Evolutionary conservation across 257 asterid species (phyloP).

Genomic region (Plantago elongata): DNA sequence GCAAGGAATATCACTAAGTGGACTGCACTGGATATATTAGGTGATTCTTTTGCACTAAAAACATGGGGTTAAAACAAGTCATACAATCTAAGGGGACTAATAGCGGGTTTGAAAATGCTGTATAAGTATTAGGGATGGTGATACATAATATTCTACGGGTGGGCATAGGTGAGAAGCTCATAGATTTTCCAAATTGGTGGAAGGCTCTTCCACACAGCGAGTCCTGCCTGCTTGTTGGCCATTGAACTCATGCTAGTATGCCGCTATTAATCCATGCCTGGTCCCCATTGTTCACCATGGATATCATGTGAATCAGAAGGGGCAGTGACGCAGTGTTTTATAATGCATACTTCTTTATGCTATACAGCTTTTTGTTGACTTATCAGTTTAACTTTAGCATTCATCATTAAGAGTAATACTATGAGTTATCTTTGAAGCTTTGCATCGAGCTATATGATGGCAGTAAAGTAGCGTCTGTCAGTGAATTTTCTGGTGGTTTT

Average conservation of each 20-base stretch:
- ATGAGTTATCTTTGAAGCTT: no score
- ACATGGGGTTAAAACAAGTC: background rate
- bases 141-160: no score
- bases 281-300: background rate
- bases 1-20: background rate
- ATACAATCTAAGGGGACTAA: background rate
- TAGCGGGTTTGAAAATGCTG: background rate
- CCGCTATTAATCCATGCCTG: background rate
- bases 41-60: background rate
- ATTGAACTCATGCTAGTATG: background rate
- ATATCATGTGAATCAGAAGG: background rate
- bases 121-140: no score
- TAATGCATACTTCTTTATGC: no score
- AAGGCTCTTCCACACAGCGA: background rate
- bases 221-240: background rate
- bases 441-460: no score
- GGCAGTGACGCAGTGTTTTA: no score
- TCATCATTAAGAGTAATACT: no score
- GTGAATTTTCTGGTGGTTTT: no score
- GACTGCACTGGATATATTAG: background rate
- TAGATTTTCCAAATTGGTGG: background rate
- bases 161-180: no score
- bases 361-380: no score
- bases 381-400: no score
- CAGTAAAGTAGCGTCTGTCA: no score